A percentile compares a stretch with the other conserved stretches of the same genome.
phyloP scores from a whole-genome alignment of 208 protist genomes.

The Tetramitus jugosus region DNA sequence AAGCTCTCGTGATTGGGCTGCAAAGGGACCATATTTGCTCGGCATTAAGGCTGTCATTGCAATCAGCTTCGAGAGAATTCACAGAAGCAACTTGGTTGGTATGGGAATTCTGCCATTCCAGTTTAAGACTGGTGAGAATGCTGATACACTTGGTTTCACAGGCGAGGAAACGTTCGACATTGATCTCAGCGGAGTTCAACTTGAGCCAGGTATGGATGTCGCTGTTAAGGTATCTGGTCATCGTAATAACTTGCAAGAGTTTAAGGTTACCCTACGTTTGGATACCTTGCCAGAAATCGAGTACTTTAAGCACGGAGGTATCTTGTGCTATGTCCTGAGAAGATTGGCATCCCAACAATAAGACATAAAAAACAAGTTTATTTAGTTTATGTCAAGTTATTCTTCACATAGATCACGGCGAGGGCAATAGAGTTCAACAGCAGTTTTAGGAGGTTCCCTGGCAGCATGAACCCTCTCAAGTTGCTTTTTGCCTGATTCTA shows the following conservation, averaged over 20 bases:
- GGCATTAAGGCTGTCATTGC: constrained; percentile 81
- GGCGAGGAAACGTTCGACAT: constrained; percentile 80
- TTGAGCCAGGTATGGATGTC: constrained; percentile 69
- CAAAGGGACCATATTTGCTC: constrained; percentile 86
- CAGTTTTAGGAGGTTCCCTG: no score
- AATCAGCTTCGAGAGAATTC: constrained; percentile 85
- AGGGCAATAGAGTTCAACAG: no score
- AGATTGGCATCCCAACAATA: no score
- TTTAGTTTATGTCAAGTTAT: no score
- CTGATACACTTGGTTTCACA: constrained; percentile 69
- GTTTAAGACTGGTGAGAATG: constrained; percentile 75
- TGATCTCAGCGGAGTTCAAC: constrained; percentile 60
- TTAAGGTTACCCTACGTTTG: constrained; percentile 74
- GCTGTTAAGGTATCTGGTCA: constrained; percentile 63
- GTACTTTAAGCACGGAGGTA: constrained; percentile 82
- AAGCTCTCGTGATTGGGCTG: constrained; percentile 89
- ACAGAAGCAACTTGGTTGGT: constrained; percentile 85
- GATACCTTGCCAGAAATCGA: constrained; percentile 85
- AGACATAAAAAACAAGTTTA: no score
- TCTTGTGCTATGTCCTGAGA: constrained; percentile 82
- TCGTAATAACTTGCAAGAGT: constrained; percentile 34
- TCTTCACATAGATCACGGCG: no score
- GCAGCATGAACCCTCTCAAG: no score
- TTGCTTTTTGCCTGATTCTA: constrained; percentile 68
- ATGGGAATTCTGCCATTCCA: constrained; percentile 90